phyloP scores from a whole-genome alignment of 192 early-diverging fungal genomes.

The Rhizophagus clarus region DNA sequence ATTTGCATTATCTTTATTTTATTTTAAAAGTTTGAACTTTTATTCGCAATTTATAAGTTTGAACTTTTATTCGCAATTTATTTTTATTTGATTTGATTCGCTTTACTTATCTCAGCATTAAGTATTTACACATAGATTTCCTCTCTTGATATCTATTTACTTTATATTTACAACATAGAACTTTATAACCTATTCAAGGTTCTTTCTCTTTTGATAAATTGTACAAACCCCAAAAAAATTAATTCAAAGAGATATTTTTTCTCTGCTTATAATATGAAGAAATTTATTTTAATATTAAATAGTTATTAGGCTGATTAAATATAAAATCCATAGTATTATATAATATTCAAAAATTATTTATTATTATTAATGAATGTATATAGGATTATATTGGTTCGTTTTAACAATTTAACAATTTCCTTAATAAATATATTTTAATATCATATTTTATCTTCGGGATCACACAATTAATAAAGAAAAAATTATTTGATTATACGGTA shows the following conservation, averaged over 20 bases:
- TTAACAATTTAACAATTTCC: neutral
- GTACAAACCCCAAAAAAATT: neutral
- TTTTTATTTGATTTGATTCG: too few species aligned
- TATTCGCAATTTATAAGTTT: too few species aligned
- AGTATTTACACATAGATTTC: too few species aligned
- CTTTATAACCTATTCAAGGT: neutral
- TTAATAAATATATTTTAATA: neutral
- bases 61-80: too few species aligned
- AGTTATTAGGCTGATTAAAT: neutral
- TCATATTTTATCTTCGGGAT: neutral
- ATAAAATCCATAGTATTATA: neutral
- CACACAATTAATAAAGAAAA: neutral
- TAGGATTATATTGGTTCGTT: neutral
- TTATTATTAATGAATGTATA: neutral
- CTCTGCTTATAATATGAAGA: too few species aligned
- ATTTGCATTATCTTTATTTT: too few species aligned
- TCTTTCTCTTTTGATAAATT: neutral
- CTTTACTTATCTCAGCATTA: too few species aligned
- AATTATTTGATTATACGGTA: too few species aligned
- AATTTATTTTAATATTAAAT: neutral
- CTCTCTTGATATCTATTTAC: neutral
- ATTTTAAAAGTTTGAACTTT: too few species aligned
- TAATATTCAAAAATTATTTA: conserved; percentile 1
- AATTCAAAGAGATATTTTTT: neutral
- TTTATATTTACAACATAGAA: neutral